phyloP scores from a whole-genome alignment of 2,329 filamentous ascomycete genomes.

The Clarireedia homoeocarpa region DNA sequence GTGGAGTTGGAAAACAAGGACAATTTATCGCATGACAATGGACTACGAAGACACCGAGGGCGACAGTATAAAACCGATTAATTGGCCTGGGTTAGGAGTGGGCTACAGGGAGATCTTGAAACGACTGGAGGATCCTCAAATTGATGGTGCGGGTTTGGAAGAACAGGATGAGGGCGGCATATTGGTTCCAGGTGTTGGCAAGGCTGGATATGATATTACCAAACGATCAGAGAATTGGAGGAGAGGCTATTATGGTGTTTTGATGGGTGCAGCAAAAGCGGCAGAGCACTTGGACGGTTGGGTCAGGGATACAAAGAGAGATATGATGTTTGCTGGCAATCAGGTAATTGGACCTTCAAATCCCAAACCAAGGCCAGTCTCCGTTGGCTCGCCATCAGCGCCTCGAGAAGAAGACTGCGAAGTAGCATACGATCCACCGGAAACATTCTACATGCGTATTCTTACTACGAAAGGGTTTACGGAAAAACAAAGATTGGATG shows the following conservation, averaged over 20 bases:
- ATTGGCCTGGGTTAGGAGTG: conserved; percentile 62
- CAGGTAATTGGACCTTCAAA: conserved; percentile 79
- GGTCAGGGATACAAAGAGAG: conserved; percentile 59
- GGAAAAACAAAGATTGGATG: conserved; percentile 70
- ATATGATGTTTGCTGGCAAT: conserved; percentile 61
- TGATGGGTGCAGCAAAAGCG: conserved; percentile 69
- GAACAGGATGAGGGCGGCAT: conserved; percentile 44
- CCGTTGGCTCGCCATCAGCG: conserved; percentile 51
- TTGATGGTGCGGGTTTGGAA: conserved; percentile 59
- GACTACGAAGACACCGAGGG: conserved; percentile 18
- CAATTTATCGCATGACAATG: conserved; percentile 52
- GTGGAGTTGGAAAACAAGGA: conserved; percentile 66
- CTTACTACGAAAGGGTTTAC: conserved; percentile 74
- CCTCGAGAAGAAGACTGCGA: conserved; percentile 71
- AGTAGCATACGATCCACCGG: conserved; percentile 59
- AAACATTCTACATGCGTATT: conserved; percentile 74
- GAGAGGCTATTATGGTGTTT: conserved; percentile 72
- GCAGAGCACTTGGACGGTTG: conserved; percentile 78
- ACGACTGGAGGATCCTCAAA: conserved; percentile 59
- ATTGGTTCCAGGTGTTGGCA: conserved; percentile 46
- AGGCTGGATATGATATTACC: conserved; percentile 32
- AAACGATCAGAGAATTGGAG: conserved; percentile 75
- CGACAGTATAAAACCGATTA: conserved; percentile 22
- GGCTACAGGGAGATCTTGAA: conserved; percentile 52
- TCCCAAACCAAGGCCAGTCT: conserved; percentile 66